Evolutionary conservation across 306 rosid genomes (phyloP), one percentile per base, ranked within the genome.

Genomic region (Cucurbita argyrosperma): DNA sequence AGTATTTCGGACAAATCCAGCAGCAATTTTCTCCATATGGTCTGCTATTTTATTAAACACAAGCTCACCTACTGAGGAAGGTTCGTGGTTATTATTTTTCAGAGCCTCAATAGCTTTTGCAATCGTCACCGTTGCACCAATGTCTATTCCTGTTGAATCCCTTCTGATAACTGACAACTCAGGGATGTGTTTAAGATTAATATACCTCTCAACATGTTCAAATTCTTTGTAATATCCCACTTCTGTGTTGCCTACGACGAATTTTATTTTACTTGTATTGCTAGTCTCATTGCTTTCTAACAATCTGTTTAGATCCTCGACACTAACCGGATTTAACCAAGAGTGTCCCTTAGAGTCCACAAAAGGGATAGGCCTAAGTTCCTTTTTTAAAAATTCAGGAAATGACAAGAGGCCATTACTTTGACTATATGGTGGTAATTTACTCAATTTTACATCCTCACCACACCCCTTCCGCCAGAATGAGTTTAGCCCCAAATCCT

Each of bases 401-500:
- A 94, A 94, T 46, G 65, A 52, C 67, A 67, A 65, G 10, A 37
- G 80, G 59, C 74, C 80, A 7, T 74, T 82, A 19, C 52, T 30
- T n/a, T 3, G 68, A 58, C 70, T 64, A 77, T 87, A 90, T 10
- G 16, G 75, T 26, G 96, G 96, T 72, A 90, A 77, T 69, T 71
- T 86, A 37, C 77, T 78, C 40, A 69, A 49, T 80, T 81, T 90
- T 8, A 42, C 18, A 38, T 87, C 88, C 58, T 83, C 80, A 65
- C 76, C 76, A 1, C 88, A 91, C 46, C 80, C 97, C 70, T 87
- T 90, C 47, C 43, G 81, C 96, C 97, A 90, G 51, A 87, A 94
- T 13, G 95, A 79, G 76, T 94, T 94, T 59, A 87, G 57, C 52
- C 98, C 98, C 82, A 94, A 85, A 81, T 94, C 96, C 83, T 94